Evolutionary conservation across 306 rosid species (phyloP), one percentile per base, ranked within the genome.

Genomic region (Vigna reflexopilosa): DNA sequence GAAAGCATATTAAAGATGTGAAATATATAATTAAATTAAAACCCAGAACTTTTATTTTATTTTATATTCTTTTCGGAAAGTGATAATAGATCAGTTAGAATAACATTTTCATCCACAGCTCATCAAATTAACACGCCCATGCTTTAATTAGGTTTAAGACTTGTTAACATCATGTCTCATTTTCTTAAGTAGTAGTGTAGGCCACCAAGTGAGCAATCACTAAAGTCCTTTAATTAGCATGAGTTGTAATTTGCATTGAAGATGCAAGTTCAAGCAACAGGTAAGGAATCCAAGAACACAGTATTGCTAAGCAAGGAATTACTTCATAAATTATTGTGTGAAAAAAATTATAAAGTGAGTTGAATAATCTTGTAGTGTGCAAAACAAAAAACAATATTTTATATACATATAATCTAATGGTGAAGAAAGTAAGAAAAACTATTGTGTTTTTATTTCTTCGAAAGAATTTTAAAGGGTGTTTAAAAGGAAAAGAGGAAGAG

Each of bases 201-300:
- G 62, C 42, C 42, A 38, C 42, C 38, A 15, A 38, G 52, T 20
- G 67, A 9, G 14, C 42, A 62, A 62, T 62, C 6, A 30, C 67
- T 20, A 61, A 30, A 61, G 22, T 9, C 5, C 6, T 20, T 30
- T 28, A 61, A 61, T 61, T 61, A 61, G 42, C 67, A 61, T 61
- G 44, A 34, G 38, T 24, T 30, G 70, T 77, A 67, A 28, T 67
- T 56, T 56, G 66, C 66, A 20, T 38, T 76, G 47, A 51, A 50
- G 30, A 6, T 42, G 50, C n/a, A 36, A 76, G 17, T 50, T 67
- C 15, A 48, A 7, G 45, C 44, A 62, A 32, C 44, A 30, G 1
- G 12, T 2, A 16, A 10, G 15, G 22, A 42, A 62, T 62, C 22
- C 6, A 2, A 15, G 67, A 62, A 62, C 67, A 62, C 44, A 62